These are phyloP conservation scores for Spiromastix sp. DNA, from an alignment of 2,329 filamentous ascomycete species.

Conservation along the genomic window DNA sequence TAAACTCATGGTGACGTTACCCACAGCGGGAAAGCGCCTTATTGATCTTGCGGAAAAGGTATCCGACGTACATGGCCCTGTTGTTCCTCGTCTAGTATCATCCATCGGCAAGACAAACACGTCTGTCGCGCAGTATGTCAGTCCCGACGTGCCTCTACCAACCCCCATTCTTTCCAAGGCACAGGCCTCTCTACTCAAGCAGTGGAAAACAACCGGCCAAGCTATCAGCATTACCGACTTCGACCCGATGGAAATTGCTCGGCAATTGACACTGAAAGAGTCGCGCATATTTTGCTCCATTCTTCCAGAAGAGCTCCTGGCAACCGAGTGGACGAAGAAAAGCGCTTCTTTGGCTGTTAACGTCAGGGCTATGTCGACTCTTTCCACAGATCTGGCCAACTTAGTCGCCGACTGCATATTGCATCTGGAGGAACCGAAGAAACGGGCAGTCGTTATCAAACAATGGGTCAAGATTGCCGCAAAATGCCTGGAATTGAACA, in stretches of 20 bases:
- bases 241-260: conserved; percentile 79
- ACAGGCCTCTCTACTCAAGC: conserved; percentile 60
- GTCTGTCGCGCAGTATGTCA: conserved; percentile 58
- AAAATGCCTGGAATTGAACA: conserved; percentile 78
- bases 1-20: conserved; percentile 57
- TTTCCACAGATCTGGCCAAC: conserved; percentile 88
- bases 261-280: conserved; percentile 86
- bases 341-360: conserved; percentile 69
- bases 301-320: conserved; percentile 80
- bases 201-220: conserved; percentile 63
- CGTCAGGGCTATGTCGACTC: conserved; percentile 83
- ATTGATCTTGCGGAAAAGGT: conserved; percentile 72
- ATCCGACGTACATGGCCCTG: conserved; percentile 56
- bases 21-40: conserved; percentile 70
- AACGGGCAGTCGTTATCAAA: conserved; percentile 81
- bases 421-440: conserved; percentile 80
- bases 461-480: conserved; percentile 95
- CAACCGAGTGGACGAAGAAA: conserved; percentile 90
- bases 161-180: conserved; percentile 61
- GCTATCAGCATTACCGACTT: conserved; percentile 75
- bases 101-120: conserved; percentile 83
- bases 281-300: conserved; percentile 88
- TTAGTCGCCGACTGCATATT: conserved; percentile 89
- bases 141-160: conserved; percentile 62
- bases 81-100: conserved; percentile 74